These are phyloP conservation scores for Porcisia hertigi DNA, from an alignment of 208 protist genomes.

Conservation along the genomic window DNA sequence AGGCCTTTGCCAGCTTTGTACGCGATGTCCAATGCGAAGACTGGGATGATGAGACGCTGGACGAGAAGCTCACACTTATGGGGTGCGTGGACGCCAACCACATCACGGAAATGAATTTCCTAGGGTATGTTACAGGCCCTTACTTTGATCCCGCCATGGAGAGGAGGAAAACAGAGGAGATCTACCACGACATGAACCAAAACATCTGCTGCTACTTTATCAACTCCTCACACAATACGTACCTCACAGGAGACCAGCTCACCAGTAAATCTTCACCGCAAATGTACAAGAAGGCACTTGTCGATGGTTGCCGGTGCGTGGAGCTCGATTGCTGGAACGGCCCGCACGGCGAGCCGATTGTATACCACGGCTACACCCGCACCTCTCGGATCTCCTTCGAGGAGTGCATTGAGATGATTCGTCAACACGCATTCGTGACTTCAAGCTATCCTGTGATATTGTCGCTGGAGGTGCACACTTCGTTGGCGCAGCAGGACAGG, in stretches of 20 bases:
- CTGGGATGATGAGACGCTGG: constrained; percentile 32
- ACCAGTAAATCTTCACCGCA: constrained; percentile 45
- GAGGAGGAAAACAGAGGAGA: constrained; percentile 29
- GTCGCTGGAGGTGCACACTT: constrained; percentile 80
- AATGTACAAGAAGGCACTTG: constrained; percentile 73
- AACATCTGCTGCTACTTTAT: constrained; percentile 91
- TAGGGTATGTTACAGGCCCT: constrained; percentile 42
- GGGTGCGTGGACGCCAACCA: constrained; percentile 36
- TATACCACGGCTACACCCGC: constrained; percentile 84
- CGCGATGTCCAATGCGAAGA: constrained; percentile 44
- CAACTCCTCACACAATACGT: constrained; percentile 96
- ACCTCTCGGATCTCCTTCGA: constrained; percentile 75
- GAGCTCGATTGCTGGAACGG: constrained; percentile 89
- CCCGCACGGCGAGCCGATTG: constrained; percentile 58
- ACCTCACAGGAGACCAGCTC: constrained; percentile 94
- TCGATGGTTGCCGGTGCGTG: constrained; percentile 81
- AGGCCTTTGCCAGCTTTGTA: constrained; percentile 52
- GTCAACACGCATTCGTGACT: constrained; percentile 59
- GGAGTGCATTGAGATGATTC: constrained; percentile 59
- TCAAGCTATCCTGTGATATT: constrained; percentile 83
- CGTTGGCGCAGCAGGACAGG: constrained; percentile 53
- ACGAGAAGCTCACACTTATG: constrained; percentile 42
- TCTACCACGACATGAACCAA: constrained; percentile 86
- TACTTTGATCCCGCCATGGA: constrained; percentile 40
- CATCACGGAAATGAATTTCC: constrained; percentile 44